Base-by-base conservation (phyloP, 805 yeast genomes). In the Cyberlindnera xishuangbannaensis region DNA sequence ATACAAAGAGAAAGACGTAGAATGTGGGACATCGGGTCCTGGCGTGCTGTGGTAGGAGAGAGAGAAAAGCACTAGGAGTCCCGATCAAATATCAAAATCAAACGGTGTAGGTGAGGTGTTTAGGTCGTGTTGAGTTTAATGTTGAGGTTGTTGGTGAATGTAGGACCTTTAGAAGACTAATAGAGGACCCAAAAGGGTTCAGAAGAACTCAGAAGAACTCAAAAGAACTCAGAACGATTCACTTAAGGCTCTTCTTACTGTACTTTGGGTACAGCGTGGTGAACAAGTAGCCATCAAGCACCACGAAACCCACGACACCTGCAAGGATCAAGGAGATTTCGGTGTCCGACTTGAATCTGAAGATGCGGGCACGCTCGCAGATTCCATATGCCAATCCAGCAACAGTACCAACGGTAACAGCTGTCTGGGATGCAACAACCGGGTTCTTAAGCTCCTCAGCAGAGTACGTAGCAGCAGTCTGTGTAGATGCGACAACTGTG, bases 391-490 rank as follows among this genome's bases (percentile, higher is more conserved):
- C 62, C 17, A 73, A 65, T 4, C 73, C 73, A 17, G 68, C 59
- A 21, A 67, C 50, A 12, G 71, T 71, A 25, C 71, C 66, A 7
- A 67, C 50, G 19, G 73, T 67, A 27, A 73, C 62, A 13, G 72
- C 61, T 3, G 69, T 56, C 54, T 77, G 82, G 20, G 72, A 55
- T 14, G 71, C 58, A 28, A 78, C 80, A 4, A 71, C 80, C 0
- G 84, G 84, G 60, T 78, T 76, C 48, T 74, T 65, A 43, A 77
- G 61, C 52, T 76, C 82, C 21, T 53, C 53, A 18, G 39, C 27
- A 17, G 61, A 48, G 15, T 43, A 37, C 12, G 35, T 39, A 16
- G 46, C 33, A 13, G 55, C 50, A 12, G 46, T 30, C 15, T 43
- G 34, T 6, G 55, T 39, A 18, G 53, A 30, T 14, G 47, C 39